Evolutionary conservation across 768 basidiomycete genomes (phyloP).

Genomic region (Kwoniella sp.): DNA sequence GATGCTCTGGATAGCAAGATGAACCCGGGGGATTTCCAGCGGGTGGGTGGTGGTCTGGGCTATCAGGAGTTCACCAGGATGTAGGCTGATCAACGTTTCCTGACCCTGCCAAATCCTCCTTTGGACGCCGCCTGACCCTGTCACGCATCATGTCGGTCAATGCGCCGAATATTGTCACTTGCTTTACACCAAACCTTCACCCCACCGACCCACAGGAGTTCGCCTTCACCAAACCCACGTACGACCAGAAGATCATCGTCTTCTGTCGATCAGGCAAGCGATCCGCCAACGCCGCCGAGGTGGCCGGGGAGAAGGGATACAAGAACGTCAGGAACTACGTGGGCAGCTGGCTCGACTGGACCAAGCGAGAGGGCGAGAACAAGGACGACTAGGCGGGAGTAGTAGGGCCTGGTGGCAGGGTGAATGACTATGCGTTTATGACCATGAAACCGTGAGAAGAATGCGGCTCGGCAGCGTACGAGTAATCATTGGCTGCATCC

Average conservation of each 20-base stretch:
- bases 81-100: too few relatives aligned
- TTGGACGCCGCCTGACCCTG: not conserved
- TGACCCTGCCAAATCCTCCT: too few relatives aligned
- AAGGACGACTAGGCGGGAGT: slow-evolving; percentile 18
- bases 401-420: too few relatives aligned
- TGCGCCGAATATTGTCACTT: not conserved
- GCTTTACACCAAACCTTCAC: not conserved
- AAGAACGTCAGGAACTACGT: slow-evolving; percentile 70
- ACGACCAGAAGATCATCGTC: slow-evolving; percentile 69
- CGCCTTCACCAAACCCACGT: slow-evolving; percentile 51
- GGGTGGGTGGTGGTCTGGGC: slow-evolving; percentile 50
- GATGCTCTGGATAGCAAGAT: slow-evolving; percentile 60
- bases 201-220: slow-evolving; percentile 39
- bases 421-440: too few relatives aligned
- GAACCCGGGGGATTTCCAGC: slow-evolving; percentile 43
- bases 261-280: slow-evolving; percentile 87
- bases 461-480: too few relatives aligned
- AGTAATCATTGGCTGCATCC: too few relatives aligned
- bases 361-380: slow-evolving; percentile 52
- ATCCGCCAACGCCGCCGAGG: slow-evolving; percentile 73
- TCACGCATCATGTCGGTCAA: not conserved
- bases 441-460: too few relatives aligned
- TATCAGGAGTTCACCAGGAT: too few relatives aligned
- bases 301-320: slow-evolving; percentile 75
- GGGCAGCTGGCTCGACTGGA: slow-evolving; percentile 88